Base-by-base conservation (phyloP, 768 basidiomycete genomes). In the Favolaschia claudopus region DNA sequence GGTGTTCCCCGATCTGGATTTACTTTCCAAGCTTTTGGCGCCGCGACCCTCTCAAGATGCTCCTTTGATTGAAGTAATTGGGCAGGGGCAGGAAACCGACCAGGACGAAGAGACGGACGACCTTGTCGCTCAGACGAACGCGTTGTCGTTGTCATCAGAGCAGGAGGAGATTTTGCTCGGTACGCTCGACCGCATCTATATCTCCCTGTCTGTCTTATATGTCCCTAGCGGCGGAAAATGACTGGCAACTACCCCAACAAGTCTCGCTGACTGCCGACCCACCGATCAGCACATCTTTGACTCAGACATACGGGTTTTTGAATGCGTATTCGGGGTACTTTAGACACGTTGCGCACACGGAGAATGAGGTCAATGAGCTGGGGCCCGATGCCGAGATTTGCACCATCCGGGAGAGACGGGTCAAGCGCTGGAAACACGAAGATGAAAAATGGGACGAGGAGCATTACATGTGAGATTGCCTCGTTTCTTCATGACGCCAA, bases 361-460 rank as follows among this genome's bases (percentile, higher is more conserved):
- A 89, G 68, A 93, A 94, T 67, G 93, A 94, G 67, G 78, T 93
- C 12, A 91, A 93, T 67, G 92, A 93, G 67, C 80, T 94, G 14
- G 92, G 91, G 5, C 47, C 76, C 17, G 82, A 88, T 59, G 88
- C 82, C 14, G 93, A 95, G 74, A 79, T 69, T 1, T 83, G 82
- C 50, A 69, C 77, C 13, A 72, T 67, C 13, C 69, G 72, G 4
- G 86, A 89, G 61, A 82, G 92, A 33, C 79, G 85, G 27, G 64
- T 58, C 37, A 78, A 77, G 57, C 83, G 92, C 44, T 62, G 85
- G 12, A 70, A 75, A 52, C 87, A 86, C 60, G 93, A 94, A 70
- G 79, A 93, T 34, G 78, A 82, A 28, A 93, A 93, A 73, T 95
- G 88, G 83, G 88, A 94, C 65, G 87, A 86, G 66, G 92, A 93